These are phyloP conservation scores for Ramaria rubella DNA, from an alignment of 768 basidiomycete species.

Conservation along the genomic window DNA sequence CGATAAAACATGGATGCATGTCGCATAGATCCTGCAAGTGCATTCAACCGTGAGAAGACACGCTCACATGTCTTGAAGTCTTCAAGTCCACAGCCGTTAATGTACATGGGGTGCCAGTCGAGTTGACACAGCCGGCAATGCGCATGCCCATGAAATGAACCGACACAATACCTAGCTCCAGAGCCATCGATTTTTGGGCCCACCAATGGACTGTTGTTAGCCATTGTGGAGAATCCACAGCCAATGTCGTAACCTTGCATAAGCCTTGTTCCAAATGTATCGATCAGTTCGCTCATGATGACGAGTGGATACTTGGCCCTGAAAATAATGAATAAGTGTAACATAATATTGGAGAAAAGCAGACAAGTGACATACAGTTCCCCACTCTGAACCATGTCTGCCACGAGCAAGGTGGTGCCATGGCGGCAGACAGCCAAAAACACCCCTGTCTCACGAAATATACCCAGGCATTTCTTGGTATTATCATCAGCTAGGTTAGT, in stretches of 20 bases:
- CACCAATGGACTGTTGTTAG: neutral
- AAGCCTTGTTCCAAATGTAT: constrained; percentile 13
- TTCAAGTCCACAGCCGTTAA: constrained; percentile 20
- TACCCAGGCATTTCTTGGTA: constrained; percentile 17
- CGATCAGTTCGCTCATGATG: constrained; percentile 18
- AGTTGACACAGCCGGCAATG: constrained; percentile 23
- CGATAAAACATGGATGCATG: constrained; percentile 23
- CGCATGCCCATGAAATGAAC: neutral
- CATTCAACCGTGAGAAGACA: constrained; percentile 22
- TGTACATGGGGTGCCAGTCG: constrained; percentile 22
- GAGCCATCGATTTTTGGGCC: neutral
- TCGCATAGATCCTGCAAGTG: constrained; percentile 16
- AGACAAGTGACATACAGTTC: constrained; percentile 28
- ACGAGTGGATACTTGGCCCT: constrained; percentile 27
- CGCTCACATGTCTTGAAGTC: constrained; percentile 25
- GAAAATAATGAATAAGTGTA: neutral
- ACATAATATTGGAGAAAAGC: neutral
- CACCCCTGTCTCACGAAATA: constrained; percentile 33
- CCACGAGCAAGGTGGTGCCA: constrained; percentile 24
- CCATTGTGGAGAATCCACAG: constrained; percentile 19
- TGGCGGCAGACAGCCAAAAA: constrained; percentile 33
- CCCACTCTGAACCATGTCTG: constrained; percentile 31
- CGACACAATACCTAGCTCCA: neutral
- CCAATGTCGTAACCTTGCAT: constrained; percentile 25
- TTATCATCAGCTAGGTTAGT: constrained; percentile 21